Base-by-base conservation (phyloP, 2,329 filamentous ascomycete genomes). In the Monilinia fructigena region DNA sequence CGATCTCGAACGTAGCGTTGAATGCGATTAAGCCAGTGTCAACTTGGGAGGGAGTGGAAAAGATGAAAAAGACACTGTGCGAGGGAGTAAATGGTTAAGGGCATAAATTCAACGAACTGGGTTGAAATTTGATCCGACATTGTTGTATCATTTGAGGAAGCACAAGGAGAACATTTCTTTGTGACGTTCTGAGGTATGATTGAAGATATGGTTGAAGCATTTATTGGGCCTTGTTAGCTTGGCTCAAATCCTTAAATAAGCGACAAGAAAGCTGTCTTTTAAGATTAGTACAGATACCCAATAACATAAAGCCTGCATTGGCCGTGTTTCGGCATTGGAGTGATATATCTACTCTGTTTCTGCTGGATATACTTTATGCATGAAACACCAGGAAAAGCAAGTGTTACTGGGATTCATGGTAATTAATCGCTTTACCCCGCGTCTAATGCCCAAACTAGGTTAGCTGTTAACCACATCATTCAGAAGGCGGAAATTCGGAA, bases 381-480 rank as follows among this genome's bases (percentile, higher is more conserved):
- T 61, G 2, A 26, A 50, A 50, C 50, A 23, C 14, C 45, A 50
- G 45, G 31, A 50, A 50, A 12, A 40, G 58, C 28, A 61, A 61
- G 45, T 50, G 58, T 45, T 61, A 52, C 45, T 8, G 31, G 45
- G 20, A 26, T 38, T 26, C 23, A 7, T 50, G 28, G 16, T 10
- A 59, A 47, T 26, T 35, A 18, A 48, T 59, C 18, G 56, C 56
- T 48, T 12, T 50, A 38, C 58, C 45, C 58, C 45, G 58, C 58
- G 7, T 38, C 28, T 48, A 2, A n/a, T 48, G 7, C 45, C 28
- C 56, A 47, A 2, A 47, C 5, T 20, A 23, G 42, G 42, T n/a
- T 16, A 23, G 45, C 45, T 38, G 20, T 10, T 12, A 12, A 23
- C 12, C 12, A 26, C 48, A 50, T 14, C 47, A 47, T 35, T 20